Base-by-base conservation (phyloP, 1,139 yeast genomes). In the Protomyces gravidus region DNA sequence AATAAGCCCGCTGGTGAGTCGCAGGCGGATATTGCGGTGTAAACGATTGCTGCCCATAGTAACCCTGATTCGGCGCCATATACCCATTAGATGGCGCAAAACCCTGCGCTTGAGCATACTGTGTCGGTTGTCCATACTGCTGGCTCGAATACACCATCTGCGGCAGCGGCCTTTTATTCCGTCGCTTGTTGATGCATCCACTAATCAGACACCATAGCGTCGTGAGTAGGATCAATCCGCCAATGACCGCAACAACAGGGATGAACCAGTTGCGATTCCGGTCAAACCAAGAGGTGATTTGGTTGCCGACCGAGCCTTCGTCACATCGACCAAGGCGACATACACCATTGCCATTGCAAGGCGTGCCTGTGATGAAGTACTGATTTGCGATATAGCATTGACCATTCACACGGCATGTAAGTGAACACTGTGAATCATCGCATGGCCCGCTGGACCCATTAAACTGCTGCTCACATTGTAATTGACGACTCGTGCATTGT, bases 351-450 rank as follows among this genome's bases (percentile, higher is more conserved):
- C 68, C 66, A 26, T 67, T 65, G 61, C 76, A 73, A 3, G 74
- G 74, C 6, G 76, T 73, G 30, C 76, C 76, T 55, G 73, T 75
- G 56, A 73, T 60, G 59, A 71, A 73, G 65, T 70, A 68, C 63
- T 72, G 74, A 32, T 67, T 63, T 11, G 72, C 65, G 61, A 58
- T 70, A 65, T 59, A 75, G 72, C 26, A 67, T 63, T 47, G 40
- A 62, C 57, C 25, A 70, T 69, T 49, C 45, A 70, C 71, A 19
- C 66, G 65, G 56, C 75, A 72, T 1, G 72, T 65, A 30, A 72
- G 59, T 46, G 64, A 67, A 58, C 75, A 72, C n/a, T 70, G 65
- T 52, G 67, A 68, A 61, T 69, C 71, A 45, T 62, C 64, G 55
- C 75, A 73, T 1, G 75, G 73, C 19, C 63, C 50, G 11, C 59